phyloP scores from a whole-genome alignment of 257 asterid genomes.

The Ajuga chamaepitys region DNA sequence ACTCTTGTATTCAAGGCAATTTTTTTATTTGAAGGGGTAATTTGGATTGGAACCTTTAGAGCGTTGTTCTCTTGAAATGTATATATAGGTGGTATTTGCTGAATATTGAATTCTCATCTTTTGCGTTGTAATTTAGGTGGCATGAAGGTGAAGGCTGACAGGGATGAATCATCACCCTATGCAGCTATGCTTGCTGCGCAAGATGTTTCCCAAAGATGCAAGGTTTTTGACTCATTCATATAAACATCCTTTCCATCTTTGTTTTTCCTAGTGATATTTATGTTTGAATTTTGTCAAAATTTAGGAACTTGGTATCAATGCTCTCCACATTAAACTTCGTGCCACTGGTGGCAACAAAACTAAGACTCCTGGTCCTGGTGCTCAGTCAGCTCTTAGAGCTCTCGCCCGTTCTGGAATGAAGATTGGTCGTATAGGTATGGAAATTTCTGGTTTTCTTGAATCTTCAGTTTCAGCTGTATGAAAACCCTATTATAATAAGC shows the following conservation, averaged over 20 bases:
- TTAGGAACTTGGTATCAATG: slow-evolving; percentile 82
- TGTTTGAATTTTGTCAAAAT: no score
- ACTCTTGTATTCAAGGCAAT: no score
- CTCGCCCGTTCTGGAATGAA: slow-evolving; percentile 96
- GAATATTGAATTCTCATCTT: background rate
- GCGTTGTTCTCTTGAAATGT: no score
- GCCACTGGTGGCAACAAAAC: slow-evolving; percentile 96
- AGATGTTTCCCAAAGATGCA: slow-evolving; percentile 82
- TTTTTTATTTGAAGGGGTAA: no score
- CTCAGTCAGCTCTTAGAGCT: slow-evolving; percentile 90
- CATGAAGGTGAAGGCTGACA: slow-evolving; percentile 92
- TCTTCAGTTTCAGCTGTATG: background rate
- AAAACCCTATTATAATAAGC: no score
- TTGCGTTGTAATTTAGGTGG: slow-evolving; percentile 48
- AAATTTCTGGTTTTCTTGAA: background rate
- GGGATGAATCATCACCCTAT: slow-evolving; percentile 92
- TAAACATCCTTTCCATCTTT: no score
- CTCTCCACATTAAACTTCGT: slow-evolving; percentile 85
- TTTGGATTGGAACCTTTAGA: no score
- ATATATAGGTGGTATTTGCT: no score
- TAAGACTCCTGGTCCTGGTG: slow-evolving; percentile 98
- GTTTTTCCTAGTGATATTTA: no score
- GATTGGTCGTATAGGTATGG: slow-evolving; percentile 85
- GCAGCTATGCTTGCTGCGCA: slow-evolving; percentile 99
- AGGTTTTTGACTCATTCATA: slow-evolving; percentile 27